Evolutionary conservation across 176 grass and related monocot genomes (phyloP).

Genomic region (Carex pumila): DNA sequence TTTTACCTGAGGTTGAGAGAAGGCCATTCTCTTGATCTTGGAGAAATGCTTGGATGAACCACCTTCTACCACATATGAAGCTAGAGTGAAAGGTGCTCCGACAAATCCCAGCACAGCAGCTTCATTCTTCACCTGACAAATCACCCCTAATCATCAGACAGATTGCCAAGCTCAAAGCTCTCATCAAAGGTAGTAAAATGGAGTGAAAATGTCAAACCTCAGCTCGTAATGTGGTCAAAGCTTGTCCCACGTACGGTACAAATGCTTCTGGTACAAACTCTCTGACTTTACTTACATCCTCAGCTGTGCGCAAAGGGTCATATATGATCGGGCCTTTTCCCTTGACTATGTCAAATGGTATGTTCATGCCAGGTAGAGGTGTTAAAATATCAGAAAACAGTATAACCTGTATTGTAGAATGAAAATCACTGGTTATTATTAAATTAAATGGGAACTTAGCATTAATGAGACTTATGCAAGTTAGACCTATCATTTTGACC

Average conservation of each 20-base stretch:
- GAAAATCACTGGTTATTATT: neutral
- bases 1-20: slow-evolving; percentile 75
- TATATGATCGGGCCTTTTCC: slow-evolving; percentile 97
- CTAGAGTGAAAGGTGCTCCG: slow-evolving; percentile 90
- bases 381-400: slow-evolving; percentile 97
- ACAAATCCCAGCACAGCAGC: slow-evolving; percentile 97
- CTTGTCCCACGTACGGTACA: slow-evolving; percentile 89
- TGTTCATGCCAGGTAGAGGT: slow-evolving; percentile 97
- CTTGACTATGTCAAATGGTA: slow-evolving; percentile 99
- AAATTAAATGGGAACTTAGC: neutral
- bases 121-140: slow-evolving; percentile 84
- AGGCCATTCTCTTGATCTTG: slow-evolving; percentile 94
- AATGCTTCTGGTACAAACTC: slow-evolving; percentile 90
- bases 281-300: slow-evolving; percentile 72
- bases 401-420: slow-evolving; percentile 49
- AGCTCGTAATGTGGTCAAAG: slow-evolving; percentile 62
- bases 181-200: neutral
- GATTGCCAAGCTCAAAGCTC: neutral
- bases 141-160: neutral
- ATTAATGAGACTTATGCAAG: neutral
- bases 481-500: neutral
- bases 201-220: slow-evolving; percentile 47
- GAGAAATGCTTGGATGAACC: slow-evolving; percentile 98
- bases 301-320: slow-evolving; percentile 71
- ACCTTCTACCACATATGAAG: slow-evolving; percentile 96